Percentiles rank a stretch among this genome's conserved stretches.
Conservation (phyloP, 768 basidiomycete species). For the Holtermannia corniformis region DNA sequence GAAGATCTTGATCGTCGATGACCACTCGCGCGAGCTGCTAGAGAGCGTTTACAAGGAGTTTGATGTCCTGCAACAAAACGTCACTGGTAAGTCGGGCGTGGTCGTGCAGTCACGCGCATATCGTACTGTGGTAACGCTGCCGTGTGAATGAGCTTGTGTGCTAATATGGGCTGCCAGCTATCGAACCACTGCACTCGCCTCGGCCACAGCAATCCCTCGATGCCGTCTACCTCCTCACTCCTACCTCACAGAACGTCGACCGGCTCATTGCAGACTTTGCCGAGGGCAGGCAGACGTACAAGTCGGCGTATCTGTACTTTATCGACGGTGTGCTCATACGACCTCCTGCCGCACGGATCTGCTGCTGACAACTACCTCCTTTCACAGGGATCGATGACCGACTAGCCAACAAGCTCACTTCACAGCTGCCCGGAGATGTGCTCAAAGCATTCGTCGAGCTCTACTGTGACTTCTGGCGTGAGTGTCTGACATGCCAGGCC, state of each 20-base stretch:
- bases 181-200: conserved; percentile 76
- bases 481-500: conserved; percentile 32
- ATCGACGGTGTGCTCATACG: conserved; percentile 58
- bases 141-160: neutral
- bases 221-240: conserved; percentile 88
- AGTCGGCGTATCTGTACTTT: conserved; percentile 82
- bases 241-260: conserved; percentile 87
- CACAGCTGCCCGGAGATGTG: conserved; percentile 65
- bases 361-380: conserved; percentile 3
- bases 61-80: conserved; percentile 91
- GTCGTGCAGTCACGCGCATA: neutral
- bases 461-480: conserved; percentile 88
- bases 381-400: conserved; percentile 61
- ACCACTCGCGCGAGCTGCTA: conserved; percentile 73
- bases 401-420: conserved; percentile 63
- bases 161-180: conserved; percentile 52
- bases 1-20: conserved; percentile 97
- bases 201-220: conserved; percentile 81
- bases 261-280: conserved; percentile 79
- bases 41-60: conserved; percentile 81
- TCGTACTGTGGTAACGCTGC: neutral
- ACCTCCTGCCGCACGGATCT: neutral
- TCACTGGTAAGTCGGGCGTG: conserved; percentile 65
- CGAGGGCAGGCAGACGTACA: conserved; percentile 58
- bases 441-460: conserved; percentile 74